A percentile compares a stretch with the other conserved stretches of the same genome.
phyloP scores from a whole-genome alignment of 495 filamentous ascomycete species.

The Trichoderma orchidacearum region DNA sequence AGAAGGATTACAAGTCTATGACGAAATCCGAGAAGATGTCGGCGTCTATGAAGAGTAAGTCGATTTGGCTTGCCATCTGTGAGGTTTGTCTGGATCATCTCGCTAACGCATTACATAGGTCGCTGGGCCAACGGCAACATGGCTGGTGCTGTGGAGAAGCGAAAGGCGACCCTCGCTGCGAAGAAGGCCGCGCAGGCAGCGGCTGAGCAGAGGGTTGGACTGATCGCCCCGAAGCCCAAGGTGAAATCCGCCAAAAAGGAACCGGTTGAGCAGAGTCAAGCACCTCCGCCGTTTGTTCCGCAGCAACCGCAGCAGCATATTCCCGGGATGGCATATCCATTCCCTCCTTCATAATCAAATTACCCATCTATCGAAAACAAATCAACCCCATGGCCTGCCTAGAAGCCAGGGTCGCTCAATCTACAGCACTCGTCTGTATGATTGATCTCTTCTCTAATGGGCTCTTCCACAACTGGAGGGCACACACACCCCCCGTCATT shows the following conservation, averaged over 20 bases:
- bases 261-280: neutral
- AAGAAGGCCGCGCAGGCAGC: slow-evolving; percentile 23
- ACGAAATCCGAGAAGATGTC: slow-evolving; percentile 41
- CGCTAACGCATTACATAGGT: slow-evolving; percentile 13
- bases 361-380: neutral
- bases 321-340: neutral
- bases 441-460: too few relatives aligned
- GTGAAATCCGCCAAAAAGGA: neutral
- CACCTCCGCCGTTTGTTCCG: neutral
- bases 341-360: neutral
- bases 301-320: neutral
- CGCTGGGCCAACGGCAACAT: slow-evolving; percentile 37
- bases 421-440: neutral
- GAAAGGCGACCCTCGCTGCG: slow-evolving; percentile 32
- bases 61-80: neutral
- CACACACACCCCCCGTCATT: neutral
- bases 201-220: slow-evolving; percentile 2
- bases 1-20: slow-evolving; percentile 34
- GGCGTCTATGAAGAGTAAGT: slow-evolving; percentile 33
- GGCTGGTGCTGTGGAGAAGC: slow-evolving; percentile 32
- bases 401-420: neutral
- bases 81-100: neutral
- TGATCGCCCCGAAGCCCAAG: slow-evolving; percentile 2
- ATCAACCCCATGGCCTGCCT: neutral
- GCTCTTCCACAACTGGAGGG: too few relatives aligned